Evolutionary conservation across 164 flowering plant genomes (phyloP), one percentile per base, ranked within the genome.

Genomic region (Dillenia turbinata): DNA sequence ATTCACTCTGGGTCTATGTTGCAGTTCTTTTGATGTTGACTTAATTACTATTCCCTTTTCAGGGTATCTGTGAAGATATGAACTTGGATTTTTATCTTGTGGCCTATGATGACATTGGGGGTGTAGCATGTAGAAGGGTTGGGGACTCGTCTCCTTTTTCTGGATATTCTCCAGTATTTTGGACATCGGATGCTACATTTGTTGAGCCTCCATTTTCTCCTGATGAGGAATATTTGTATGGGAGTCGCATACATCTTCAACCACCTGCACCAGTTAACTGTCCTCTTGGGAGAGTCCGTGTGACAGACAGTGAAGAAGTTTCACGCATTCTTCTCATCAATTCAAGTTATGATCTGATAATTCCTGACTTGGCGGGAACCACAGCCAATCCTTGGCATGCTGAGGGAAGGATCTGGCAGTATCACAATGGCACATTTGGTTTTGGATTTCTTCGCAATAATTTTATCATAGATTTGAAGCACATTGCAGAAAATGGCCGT

Each of bases 401-500:
- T 13, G 95, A 87, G 66, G 97, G 97, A 46, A 83, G 97, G 77
- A 79, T 90, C 61, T 90, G 98, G 98, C 89, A 73, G 74, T 93
- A 93, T 64, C 49, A 50, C 10, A 69, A 83, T 78, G 97, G 97
- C 49, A 83, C 87, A 11, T 87, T 89, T 68, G 96, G 96, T 15
- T 90, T 87, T 79, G 97, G 97, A n/a, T 87, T 90, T 74, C 82
- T 90, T 22, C 71, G 87, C 43, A 81, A 89, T 65, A 72, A 80
- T 66, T 79, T 76, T 62, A 77, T 85, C 51, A 68, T 86, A 55
- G 97, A 90, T 76, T 64, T 90, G 75, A 86, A 76, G 77, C 86
- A 73, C 64, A 76, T 93, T 61, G 83, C 80, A 51, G 50, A 60
- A 51, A 56, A 80, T 78, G 89, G 80, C 12, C 66, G 65, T 57